Conservation (phyloP, 1,139 yeast genomes). For the Pichia sp. region DNA sequence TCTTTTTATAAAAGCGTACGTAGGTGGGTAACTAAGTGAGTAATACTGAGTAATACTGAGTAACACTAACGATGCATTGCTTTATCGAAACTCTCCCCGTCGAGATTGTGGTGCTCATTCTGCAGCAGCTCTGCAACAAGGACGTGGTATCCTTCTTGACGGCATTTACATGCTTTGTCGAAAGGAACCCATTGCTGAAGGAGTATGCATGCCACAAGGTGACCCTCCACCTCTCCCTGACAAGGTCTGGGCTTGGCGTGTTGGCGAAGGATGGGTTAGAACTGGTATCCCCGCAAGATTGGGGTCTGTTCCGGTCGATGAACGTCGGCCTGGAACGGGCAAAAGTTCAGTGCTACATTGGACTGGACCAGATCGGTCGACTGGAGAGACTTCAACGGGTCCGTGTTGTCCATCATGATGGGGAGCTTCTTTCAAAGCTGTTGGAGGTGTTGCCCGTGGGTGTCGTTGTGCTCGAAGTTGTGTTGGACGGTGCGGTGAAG, state of each 20-base stretch:
- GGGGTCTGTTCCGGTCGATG: background rate
- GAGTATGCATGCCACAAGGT: background rate
- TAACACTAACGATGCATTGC: background rate
- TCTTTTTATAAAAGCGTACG: background rate
- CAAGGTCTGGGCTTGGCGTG: background rate
- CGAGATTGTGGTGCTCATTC: background rate
- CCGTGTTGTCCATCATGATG: constrained; percentile 7
- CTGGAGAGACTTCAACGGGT: constrained; percentile 1
- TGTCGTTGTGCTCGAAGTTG: constrained; percentile 7
- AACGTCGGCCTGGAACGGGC: background rate
- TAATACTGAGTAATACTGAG: background rate
- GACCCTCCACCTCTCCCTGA: background rate
- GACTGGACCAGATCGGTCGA: background rate
- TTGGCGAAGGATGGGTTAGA: background rate
- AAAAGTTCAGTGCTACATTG: background rate
- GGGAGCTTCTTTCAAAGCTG: background rate
- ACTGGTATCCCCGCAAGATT: background rate
- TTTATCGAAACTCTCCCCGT: background rate
- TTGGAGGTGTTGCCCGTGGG: background rate
- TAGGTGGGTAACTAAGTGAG: background rate
- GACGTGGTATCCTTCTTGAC: background rate
- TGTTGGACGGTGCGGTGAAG: constrained; percentile 4
- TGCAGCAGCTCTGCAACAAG: background rate
- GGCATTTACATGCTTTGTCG: background rate
- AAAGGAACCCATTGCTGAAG: background rate